Percentiles rank a stretch among this genome's conserved stretches.
Evolutionary conservation across 2,329 filamentous ascomycete genomes (phyloP).

Genomic region (Akanthomyces lecanii): DNA sequence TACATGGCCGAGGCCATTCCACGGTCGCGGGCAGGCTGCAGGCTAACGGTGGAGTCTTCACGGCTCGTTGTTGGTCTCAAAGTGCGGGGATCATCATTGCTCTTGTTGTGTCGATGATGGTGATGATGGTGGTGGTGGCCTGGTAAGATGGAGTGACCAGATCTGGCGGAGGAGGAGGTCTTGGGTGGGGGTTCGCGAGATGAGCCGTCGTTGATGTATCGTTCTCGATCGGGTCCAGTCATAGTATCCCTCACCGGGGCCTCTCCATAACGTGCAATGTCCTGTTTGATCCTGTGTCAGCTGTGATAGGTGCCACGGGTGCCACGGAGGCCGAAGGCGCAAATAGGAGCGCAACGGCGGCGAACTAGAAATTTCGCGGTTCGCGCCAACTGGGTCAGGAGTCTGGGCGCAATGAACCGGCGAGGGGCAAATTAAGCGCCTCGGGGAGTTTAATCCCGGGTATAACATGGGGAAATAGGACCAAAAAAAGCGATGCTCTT

Average conservation of each 20-base stretch:
- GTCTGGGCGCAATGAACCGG: constrained; percentile 10
- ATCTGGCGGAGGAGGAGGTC: constrained; percentile 60
- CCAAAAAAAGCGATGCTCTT: constrained; percentile 22
- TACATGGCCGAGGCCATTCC: constrained; percentile 43
- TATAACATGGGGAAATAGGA: neutral
- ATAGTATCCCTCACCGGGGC: constrained; percentile 69
- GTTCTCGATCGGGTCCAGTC: constrained; percentile 64
- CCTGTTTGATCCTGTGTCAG: constrained; percentile 40
- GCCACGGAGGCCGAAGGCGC: neutral
- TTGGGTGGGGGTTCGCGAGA: constrained; percentile 49
- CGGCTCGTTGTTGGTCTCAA: constrained; percentile 69
- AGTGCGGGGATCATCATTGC: constrained; percentile 61
- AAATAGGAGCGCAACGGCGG: neutral
- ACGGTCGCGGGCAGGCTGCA: constrained; percentile 48
- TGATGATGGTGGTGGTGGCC: constrained; percentile 50
- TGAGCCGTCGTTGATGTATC: constrained; percentile 51
- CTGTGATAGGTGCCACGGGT: constrained; percentile 15
- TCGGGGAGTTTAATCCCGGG: neutral
- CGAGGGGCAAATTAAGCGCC: constrained; percentile 14
- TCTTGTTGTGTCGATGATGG: constrained; percentile 62
- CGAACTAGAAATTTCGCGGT: constrained; percentile 8
- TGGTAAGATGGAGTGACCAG: constrained; percentile 42
- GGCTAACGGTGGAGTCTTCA: constrained; percentile 62
- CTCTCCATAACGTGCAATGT: constrained; percentile 73
- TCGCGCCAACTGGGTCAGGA: constrained; percentile 11